These are phyloP conservation scores for Mortierella sp. DNA, from an alignment of 371 early-diverging fungal species.

Conservation along the genomic window DNA sequence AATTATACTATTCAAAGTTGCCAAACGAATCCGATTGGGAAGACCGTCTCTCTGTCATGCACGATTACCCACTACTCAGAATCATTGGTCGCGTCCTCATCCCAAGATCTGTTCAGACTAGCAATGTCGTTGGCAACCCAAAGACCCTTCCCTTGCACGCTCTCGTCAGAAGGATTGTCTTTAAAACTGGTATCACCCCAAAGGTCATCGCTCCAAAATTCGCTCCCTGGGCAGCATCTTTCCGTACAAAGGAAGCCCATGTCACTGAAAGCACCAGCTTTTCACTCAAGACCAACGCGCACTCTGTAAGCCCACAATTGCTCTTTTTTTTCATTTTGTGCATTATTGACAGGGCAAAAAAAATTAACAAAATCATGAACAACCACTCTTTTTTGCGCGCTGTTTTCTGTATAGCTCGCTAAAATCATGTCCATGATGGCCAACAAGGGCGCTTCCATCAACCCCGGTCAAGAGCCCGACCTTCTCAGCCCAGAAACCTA, in stretches of 20 bases:
- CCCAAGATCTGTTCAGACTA: conserved; percentile 56
- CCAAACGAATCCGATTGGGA: conserved; percentile 59
- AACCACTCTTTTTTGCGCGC: neutral
- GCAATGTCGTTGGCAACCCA: conserved; percentile 31
- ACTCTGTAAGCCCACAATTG: conserved; percentile 69
- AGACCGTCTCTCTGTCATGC: conserved; percentile 57
- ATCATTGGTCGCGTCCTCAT: conserved; percentile 59
- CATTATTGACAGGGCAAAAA: neutral
- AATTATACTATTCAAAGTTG: conserved; percentile 67
- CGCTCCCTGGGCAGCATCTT: conserved; percentile 17
- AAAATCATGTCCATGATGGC: conserved; percentile 76
- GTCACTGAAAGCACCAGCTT: conserved; percentile 54
- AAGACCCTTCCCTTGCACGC: conserved; percentile 26
- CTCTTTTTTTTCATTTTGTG: neutral
- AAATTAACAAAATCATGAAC: neutral
- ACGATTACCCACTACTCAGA: conserved; percentile 59
- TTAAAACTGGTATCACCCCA: conserved; percentile 6
- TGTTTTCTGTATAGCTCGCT: conserved; percentile 40
- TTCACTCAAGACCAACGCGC: conserved; percentile 70
- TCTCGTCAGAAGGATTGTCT: conserved; percentile 13
- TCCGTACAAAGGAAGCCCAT: conserved; percentile 51
- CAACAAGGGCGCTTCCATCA: conserved; percentile 69
- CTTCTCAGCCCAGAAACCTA: conserved; percentile 52
- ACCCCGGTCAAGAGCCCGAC: conserved; percentile 58
- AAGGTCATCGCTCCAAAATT: conserved; percentile 32